phyloP scores from a whole-genome alignment of 176 grass and related monocot species.

The Thinopyrum elongatum region DNA sequence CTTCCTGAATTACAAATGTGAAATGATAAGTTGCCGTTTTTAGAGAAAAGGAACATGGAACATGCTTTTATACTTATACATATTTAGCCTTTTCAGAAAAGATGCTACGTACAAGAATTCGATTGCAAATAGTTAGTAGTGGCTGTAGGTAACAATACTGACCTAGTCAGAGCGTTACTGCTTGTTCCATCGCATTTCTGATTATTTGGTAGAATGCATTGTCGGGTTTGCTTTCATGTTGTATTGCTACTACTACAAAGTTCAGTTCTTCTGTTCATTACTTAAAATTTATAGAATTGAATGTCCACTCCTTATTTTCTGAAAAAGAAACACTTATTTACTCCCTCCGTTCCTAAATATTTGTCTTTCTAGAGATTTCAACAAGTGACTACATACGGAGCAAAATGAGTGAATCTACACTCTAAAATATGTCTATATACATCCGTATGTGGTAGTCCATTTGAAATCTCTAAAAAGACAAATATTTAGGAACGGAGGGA shows the following conservation, averaged over 20 bases:
- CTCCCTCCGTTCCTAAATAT: too few relatives aligned
- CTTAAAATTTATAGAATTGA: constrained; percentile 5
- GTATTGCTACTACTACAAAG: constrained; percentile 2
- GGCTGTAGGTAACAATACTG: neutral
- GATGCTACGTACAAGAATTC: constrained; percentile 3
- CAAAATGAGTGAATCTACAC: too few relatives aligned
- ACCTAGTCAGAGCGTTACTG: neutral
- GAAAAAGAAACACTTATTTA: neutral
- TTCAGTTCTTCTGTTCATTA: constrained; percentile 5
- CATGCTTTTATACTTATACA: neutral
- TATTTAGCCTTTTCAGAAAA: neutral
- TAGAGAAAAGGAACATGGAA: constrained; percentile 1
- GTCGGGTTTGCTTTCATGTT: constrained; percentile 4
- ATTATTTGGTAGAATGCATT: constrained; percentile 20
- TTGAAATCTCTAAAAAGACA: too few relatives aligned
- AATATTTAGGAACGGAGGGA: too few relatives aligned
- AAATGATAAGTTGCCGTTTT: constrained; percentile 13
- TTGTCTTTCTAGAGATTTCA: too few relatives aligned
- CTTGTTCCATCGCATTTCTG: neutral
- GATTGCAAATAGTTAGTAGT: neutral
- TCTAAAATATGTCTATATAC: too few relatives aligned
- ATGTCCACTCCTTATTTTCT: neutral
- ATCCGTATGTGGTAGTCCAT: too few relatives aligned
- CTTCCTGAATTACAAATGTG: constrained; percentile 22
- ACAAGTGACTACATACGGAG: too few relatives aligned